Conservation (phyloP, 305 asterid genomes). For the Fraxinus greggii region DNA sequence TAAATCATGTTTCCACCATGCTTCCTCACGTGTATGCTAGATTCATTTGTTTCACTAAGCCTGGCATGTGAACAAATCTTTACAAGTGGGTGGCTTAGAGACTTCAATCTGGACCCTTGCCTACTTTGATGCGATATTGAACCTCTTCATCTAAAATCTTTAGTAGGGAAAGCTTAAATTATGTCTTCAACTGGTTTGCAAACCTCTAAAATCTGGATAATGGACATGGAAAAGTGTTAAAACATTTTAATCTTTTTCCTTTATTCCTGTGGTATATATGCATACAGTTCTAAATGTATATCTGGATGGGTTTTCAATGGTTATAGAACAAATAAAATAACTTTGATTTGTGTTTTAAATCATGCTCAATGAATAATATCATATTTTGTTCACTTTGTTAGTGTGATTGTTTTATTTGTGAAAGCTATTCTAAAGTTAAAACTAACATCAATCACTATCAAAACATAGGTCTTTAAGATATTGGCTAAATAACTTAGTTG, state of each 20-base stretch:
- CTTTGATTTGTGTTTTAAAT: background rate
- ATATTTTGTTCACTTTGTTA: background rate
- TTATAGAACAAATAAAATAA: background rate
- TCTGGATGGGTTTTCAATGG: background rate
- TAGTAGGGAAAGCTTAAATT: background rate
- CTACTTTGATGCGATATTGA: background rate
- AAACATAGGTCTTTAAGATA: slow-evolving; percentile 12
- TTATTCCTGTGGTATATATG: background rate
- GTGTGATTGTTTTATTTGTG: background rate
- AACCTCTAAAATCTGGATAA: background rate
- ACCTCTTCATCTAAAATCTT: background rate
- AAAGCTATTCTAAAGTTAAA: background rate
- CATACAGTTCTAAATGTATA: background rate
- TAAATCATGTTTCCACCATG: background rate
- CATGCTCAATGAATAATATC: slow-evolving; percentile 3
- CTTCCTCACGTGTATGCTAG: background rate
- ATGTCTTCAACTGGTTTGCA: background rate
- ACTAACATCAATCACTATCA: background rate
- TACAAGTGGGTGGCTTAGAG: background rate
- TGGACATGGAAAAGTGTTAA: background rate
- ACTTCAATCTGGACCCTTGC: background rate
- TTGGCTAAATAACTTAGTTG: background rate
- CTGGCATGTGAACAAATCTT: background rate
- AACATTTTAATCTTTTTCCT: background rate
- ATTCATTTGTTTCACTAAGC: background rate